These are phyloP conservation scores for Delonix regia DNA, from an alignment of 306 rosid genomes.

Conservation along the genomic window DNA sequence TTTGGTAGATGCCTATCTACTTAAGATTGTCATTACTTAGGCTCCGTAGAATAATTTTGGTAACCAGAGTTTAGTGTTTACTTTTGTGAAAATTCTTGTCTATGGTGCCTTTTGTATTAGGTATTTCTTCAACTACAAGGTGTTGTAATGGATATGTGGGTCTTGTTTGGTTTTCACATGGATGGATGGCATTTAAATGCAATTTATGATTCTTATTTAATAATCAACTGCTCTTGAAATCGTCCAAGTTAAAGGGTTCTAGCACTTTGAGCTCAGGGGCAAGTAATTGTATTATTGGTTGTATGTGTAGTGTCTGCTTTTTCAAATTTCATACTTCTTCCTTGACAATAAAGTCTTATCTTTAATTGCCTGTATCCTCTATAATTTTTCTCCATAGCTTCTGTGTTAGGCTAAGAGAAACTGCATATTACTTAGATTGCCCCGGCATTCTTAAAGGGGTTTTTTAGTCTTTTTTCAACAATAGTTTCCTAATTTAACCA, in stretches of 20 bases:
- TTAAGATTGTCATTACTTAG: not conserved
- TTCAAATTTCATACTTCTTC: conserved; percentile 14
- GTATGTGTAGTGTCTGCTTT: conserved; percentile 20
- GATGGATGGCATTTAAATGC: conserved; percentile 4
- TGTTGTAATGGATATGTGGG: conserved; percentile 14
- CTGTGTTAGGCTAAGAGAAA: not conserved
- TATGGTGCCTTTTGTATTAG: conserved; percentile 17
- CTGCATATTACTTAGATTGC: not conserved
- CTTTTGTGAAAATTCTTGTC: not conserved
- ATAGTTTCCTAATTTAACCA: not conserved
- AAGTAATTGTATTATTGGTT: not conserved
- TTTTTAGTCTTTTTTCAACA: not conserved
- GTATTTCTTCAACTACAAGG: conserved; percentile 17
- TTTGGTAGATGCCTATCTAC: conserved; percentile 7
- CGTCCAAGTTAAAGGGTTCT: conserved; percentile 12
- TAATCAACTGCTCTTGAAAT: conserved; percentile 28
- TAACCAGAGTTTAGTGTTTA: conserved; percentile 2
- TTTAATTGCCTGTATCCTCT: conserved; percentile 1
- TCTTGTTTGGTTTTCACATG: conserved; percentile 15
- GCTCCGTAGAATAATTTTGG: conserved; percentile 4
- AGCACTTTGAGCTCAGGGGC: not conserved
- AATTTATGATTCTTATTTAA: conserved; percentile 29
- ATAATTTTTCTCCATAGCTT: not conserved
- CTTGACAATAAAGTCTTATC: conserved; percentile 13
- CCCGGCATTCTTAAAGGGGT: not conserved